These are phyloP conservation scores for Tanozyma kutaoensis DNA, from an alignment of 805 yeast genomes.

Conservation along the genomic window DNA sequence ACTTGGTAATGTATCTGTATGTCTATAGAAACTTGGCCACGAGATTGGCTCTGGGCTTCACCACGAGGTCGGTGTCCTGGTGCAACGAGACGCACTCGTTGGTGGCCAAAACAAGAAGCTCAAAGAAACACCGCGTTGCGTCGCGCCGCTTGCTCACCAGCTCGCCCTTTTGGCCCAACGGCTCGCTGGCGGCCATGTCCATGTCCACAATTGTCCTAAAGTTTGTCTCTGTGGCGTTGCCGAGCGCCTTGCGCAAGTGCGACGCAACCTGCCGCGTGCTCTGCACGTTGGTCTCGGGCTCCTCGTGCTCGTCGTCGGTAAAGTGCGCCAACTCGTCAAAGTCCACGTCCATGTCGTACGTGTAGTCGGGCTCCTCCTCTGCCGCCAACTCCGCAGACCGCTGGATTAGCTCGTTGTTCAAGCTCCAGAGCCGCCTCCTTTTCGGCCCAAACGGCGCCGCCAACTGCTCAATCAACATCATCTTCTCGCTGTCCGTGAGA, in stretches of 20 bases:
- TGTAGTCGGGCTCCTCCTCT: neutral
- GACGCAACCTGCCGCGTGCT: conserved; percentile 43
- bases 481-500: conserved; percentile 17
- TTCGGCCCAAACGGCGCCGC: conserved; percentile 15
- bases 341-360: conserved; percentile 10
- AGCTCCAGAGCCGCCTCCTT: conserved; percentile 16
- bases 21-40: conserved; percentile 11
- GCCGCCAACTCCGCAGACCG: neutral
- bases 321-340: conserved; percentile 12
- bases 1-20: neutral
- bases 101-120: conserved; percentile 70
- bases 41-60: conserved; percentile 31
- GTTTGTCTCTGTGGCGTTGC: conserved; percentile 9
- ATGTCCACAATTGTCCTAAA: conserved; percentile 25
- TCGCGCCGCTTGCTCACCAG: conserved; percentile 33
- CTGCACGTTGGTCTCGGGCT: conserved; percentile 22
- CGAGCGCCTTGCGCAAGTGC: conserved; percentile 23
- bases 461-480: conserved; percentile 20
- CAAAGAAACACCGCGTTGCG: conserved; percentile 69
- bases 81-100: conserved; percentile 51
- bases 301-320: conserved; percentile 9
- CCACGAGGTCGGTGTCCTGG: conserved; percentile 44
- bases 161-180: conserved; percentile 3
- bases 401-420: conserved; percentile 8
- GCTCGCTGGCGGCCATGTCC: conserved; percentile 12